Conservation (phyloP, 2,329 filamentous ascomycete genomes). For the Pseudogymnoascus pannorum region DNA sequence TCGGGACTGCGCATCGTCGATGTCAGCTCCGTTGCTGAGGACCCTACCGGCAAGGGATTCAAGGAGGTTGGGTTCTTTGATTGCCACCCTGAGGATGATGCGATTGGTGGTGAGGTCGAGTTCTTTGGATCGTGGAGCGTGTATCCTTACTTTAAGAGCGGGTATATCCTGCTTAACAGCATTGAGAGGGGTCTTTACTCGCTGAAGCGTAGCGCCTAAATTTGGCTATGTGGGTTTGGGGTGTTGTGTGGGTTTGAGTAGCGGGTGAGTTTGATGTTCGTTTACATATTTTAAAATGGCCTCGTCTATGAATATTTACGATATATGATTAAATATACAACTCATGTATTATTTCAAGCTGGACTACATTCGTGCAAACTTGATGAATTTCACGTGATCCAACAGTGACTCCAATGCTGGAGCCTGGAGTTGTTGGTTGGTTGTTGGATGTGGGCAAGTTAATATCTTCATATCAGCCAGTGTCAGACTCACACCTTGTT, state of each 20-base stretch:
- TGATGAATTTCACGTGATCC: conserved; percentile 30
- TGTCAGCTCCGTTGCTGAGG: conserved; percentile 32
- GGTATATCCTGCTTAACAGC: conserved; percentile 29
- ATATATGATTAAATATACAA: conserved; percentile 3
- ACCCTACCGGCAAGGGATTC: conserved; percentile 29
- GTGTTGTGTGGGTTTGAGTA: neutral
- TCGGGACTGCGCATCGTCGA: conserved; percentile 34
- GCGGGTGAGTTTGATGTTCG: neutral
- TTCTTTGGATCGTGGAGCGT: conserved; percentile 38
- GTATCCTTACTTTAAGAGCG: conserved; percentile 33
- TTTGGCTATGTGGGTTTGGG: neutral
- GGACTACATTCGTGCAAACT: conserved; percentile 14
- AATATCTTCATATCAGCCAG: neutral
- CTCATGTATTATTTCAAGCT: neutral
- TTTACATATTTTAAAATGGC: neutral
- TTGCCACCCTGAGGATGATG: conserved; percentile 24
- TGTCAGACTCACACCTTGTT: too few species aligned
- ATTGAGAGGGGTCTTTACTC: conserved; percentile 39
- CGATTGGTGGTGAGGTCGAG: conserved; percentile 30
- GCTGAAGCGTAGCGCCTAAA: conserved; percentile 23
- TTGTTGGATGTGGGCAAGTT: neutral
- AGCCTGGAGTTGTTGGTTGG: neutral
- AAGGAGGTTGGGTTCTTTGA: conserved; percentile 37
- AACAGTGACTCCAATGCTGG: neutral
- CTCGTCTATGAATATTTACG: neutral